Percentiles rank a stretch among this genome's conserved stretches.
Conservation (phyloP, 2,329 filamentous ascomycete genomes). For the Clathrospora elynae region DNA sequence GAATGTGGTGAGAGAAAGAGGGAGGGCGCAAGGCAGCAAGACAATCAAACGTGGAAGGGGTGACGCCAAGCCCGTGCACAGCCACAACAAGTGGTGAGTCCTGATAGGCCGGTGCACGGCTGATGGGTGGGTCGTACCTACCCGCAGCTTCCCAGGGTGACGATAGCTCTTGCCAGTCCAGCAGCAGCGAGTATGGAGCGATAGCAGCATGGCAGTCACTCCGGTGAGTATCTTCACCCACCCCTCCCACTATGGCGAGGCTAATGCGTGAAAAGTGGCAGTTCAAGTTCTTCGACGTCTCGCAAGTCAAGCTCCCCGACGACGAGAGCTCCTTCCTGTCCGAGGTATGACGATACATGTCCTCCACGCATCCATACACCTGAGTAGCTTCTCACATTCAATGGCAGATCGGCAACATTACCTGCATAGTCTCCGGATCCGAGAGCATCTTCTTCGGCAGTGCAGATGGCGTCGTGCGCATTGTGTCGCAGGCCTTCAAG, state of each 20-base stretch:
- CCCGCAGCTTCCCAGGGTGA: conserved; percentile 25
- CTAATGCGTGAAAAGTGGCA: conserved; percentile 74
- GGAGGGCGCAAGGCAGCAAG: conserved; percentile 20
- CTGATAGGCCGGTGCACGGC: conserved; percentile 14
- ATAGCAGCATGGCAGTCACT: conserved; percentile 50
- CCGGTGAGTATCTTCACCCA: conserved; percentile 37
- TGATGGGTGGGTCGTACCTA: conserved; percentile 20
- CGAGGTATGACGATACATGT: conserved; percentile 64
- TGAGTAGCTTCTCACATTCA: conserved; percentile 41
- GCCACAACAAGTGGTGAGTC: conserved; percentile 5
- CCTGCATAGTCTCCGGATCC: conserved; percentile 82
- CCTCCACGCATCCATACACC: conserved; percentile 6
- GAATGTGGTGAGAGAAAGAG: conserved; percentile 18
- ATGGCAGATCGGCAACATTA: conserved; percentile 66
- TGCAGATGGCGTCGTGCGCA: conserved; percentile 82
- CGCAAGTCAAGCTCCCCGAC: conserved; percentile 77
- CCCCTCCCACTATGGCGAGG: conserved; percentile 13
- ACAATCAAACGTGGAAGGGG: conserved; percentile 22
- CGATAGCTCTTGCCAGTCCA: conserved; percentile 29
- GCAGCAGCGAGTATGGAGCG: conserved; percentile 31
- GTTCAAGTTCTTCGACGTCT: conserved; percentile 99
- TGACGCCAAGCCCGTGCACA: conserved; percentile 12
- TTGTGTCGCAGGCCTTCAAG: conserved; percentile 87
- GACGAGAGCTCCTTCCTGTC: conserved; percentile 79
- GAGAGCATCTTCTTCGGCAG: conserved; percentile 89